Evolutionary conservation across 106 monocot genomes (phyloP).

Genomic region (Chionographis japonica): DNA sequence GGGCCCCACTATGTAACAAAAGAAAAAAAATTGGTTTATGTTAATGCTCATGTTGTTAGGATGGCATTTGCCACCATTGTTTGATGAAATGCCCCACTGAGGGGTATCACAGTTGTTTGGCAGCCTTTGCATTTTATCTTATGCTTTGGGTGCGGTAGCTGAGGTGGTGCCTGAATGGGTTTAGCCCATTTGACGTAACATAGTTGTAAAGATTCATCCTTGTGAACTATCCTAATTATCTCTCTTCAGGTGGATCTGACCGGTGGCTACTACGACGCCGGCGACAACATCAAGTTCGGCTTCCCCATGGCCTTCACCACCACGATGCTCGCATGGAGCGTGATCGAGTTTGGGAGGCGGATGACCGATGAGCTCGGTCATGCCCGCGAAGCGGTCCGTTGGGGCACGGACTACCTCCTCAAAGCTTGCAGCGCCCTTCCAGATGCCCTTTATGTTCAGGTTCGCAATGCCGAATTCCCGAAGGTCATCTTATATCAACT

Average conservation of each 20-base stretch:
- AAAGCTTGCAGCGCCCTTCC: constrained; percentile 43
- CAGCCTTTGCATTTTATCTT: too few relatives aligned
- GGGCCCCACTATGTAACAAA: too few relatives aligned
- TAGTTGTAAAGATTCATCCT: too few relatives aligned
- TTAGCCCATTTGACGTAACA: too few relatives aligned
- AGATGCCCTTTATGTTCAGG: constrained; percentile 47
- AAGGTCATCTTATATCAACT: too few relatives aligned
- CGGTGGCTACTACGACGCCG: constrained; percentile 67
- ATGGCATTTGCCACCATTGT: too few relatives aligned
- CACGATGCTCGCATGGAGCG: constrained; percentile 64
- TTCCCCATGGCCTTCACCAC: constrained; percentile 69
- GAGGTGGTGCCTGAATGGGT: too few relatives aligned
- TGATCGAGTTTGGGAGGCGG: constrained; percentile 43
- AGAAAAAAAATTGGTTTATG: too few relatives aligned
- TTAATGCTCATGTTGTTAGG: too few relatives aligned
- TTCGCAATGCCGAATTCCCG: constrained; percentile 1
- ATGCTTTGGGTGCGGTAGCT: too few relatives aligned
- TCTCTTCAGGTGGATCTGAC: constrained; percentile 42
- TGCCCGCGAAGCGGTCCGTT: constrained; percentile 42
- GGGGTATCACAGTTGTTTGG: too few relatives aligned
- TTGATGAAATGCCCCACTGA: too few relatives aligned
- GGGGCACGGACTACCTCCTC: constrained; percentile 78
- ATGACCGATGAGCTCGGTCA: constrained; percentile 23
- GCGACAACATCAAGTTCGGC: constrained; percentile 59
- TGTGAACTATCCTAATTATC: background rate